Conservation (phyloP, 2,329 filamentous ascomycete genomes). For the Monilinia laxa region DNA sequence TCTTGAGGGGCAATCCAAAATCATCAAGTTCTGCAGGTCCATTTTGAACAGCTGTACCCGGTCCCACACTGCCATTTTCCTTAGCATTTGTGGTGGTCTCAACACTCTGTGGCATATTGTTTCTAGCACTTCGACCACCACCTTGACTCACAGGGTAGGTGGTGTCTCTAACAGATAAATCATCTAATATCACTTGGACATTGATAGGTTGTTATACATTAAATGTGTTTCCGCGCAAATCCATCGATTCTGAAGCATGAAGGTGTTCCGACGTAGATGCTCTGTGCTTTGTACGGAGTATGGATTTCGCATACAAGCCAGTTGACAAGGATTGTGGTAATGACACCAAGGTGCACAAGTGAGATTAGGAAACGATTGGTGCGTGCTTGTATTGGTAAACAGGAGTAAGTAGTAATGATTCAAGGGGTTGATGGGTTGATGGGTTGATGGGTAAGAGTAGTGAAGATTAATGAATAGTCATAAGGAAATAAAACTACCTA, state of each 20-base stretch:
- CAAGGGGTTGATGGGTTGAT: background rate
- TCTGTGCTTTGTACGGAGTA: constrained; percentile 22
- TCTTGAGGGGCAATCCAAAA: constrained; percentile 66
- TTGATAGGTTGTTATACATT: background rate
- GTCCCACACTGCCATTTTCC: constrained; percentile 29
- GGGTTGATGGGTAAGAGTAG: background rate
- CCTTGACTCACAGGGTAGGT: constrained; percentile 23
- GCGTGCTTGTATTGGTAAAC: constrained; percentile 14
- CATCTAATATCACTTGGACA: constrained; percentile 23
- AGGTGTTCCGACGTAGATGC: constrained; percentile 23
- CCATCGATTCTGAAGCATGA: constrained; percentile 21
- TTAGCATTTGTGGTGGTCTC: constrained; percentile 31
- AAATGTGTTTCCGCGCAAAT: constrained; percentile 16
- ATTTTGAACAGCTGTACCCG: constrained; percentile 20
- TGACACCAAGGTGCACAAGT: constrained; percentile 6
- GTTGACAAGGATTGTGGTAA: constrained; percentile 4
- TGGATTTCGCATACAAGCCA: constrained; percentile 8
- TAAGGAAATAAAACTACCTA: background rate
- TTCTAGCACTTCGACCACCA: constrained; percentile 26
- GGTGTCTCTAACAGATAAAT: constrained; percentile 19
- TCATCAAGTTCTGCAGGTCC: constrained; percentile 58
- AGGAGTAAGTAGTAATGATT: background rate
- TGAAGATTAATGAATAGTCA: background rate
- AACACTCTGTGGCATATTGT: constrained; percentile 38
- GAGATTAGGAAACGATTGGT: constrained; percentile 20